Conservation (phyloP, 768 basidiomycete species). For the Russula griseocarnosa region DNA sequence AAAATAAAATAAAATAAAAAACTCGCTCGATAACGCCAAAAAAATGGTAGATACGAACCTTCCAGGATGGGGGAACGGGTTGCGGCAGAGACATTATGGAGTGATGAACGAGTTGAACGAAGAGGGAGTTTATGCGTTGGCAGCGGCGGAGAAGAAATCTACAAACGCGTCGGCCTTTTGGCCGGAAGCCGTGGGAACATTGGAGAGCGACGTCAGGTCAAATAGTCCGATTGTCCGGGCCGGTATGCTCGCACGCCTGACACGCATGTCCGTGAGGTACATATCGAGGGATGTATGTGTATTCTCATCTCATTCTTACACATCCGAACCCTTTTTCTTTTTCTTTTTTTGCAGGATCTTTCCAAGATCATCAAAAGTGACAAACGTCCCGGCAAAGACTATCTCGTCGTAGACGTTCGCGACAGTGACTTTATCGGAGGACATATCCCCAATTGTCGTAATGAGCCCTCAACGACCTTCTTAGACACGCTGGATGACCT, state of each 20-base stretch:
- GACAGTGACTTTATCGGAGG: conserved; percentile 78
- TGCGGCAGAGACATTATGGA: conserved; percentile 83
- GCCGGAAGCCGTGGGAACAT: conserved; percentile 5
- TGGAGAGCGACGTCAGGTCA: not conserved
- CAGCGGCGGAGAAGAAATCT: conserved; percentile 29
- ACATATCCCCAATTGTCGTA: conserved; percentile 63
- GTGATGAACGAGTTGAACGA: not conserved
- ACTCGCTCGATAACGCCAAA: not conserved
- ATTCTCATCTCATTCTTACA: not conserved
- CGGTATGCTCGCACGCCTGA: not conserved
- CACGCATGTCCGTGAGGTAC: conserved; percentile 36
- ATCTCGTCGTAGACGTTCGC: conserved; percentile 78
- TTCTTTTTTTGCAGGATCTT: conserved; percentile 50
- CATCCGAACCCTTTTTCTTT: too few species aligned
- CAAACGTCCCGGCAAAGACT: conserved; percentile 59
- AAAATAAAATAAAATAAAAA: conserved; percentile 1
- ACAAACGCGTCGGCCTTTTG: conserved; percentile 1
- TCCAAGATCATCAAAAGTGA: conserved; percentile 63
- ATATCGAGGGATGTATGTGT: conserved; percentile 41
- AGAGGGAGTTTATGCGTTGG: conserved; percentile 28
- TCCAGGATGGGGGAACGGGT: conserved; percentile 96
- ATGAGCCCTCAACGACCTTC: conserved; percentile 62
- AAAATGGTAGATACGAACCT: conserved; percentile 47
- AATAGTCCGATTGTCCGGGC: not conserved
- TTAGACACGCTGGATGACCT: conserved; percentile 53